A percentile compares a stretch with the other conserved stretches of the same genome.
Evolutionary conservation across 306 rosid genomes (phyloP).

Genomic region (Arachis stenosperma): DNA sequence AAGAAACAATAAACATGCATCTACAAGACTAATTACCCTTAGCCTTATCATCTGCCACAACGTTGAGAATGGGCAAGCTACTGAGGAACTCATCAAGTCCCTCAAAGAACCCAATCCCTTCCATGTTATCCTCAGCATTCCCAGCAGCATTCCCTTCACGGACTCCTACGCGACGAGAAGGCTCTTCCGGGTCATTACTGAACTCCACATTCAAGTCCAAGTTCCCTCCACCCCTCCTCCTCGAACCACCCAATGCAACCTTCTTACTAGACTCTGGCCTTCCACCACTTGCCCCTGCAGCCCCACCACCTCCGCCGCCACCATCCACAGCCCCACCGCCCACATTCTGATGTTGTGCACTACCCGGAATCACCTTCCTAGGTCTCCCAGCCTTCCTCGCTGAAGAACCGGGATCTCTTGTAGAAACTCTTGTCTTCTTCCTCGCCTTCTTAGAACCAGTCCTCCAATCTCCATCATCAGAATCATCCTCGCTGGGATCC

Average conservation of each 20-base stretch:
- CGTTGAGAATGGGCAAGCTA: slow-evolving; percentile 88
- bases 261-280: slow-evolving; percentile 58
- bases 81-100: slow-evolving; percentile 93
- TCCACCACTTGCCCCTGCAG: slow-evolving; percentile 31
- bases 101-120: slow-evolving; percentile 81
- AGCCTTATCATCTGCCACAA: slow-evolving; percentile 81
- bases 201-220: slow-evolving; percentile 96
- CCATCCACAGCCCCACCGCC: slow-evolving; percentile 44
- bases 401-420: slow-evolving; percentile 9
- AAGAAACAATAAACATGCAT: slow-evolving; percentile 1
- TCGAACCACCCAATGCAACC: slow-evolving; percentile 46
- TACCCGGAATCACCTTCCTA: slow-evolving; percentile 47
- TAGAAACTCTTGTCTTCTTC: slow-evolving; percentile 45
- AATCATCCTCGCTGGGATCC: slow-evolving; percentile 70
- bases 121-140: slow-evolving; percentile 77
- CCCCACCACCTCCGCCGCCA: slow-evolving; percentile 19
- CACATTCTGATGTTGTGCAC: slow-evolving; percentile 40
- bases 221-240: slow-evolving; percentile 68
- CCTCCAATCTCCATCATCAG: slow-evolving; percentile 81
- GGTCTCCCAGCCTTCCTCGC: slow-evolving; percentile 44
- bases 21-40: slow-evolving; percentile 65
- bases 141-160: slow-evolving; percentile 60
- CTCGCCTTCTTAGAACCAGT: slow-evolving; percentile 37
- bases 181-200: slow-evolving; percentile 85
- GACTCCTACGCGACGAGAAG: slow-evolving; percentile 41